phyloP scores from a whole-genome alignment of 2,329 filamentous ascomycete species.

The Paraphaeosphaeria sporulosa region DNA sequence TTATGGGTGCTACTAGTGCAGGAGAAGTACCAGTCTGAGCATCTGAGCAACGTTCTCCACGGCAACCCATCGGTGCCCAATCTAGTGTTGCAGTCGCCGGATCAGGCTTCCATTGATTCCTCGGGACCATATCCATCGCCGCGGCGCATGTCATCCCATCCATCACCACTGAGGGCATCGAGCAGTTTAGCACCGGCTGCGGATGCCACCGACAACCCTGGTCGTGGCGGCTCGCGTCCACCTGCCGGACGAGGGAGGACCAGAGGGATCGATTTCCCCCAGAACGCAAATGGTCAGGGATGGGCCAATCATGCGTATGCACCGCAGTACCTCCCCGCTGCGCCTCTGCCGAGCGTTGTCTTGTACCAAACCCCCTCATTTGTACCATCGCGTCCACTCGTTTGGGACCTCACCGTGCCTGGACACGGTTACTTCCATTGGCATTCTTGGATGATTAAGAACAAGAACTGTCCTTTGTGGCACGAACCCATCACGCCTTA shows the following conservation, averaged over 20 bases:
- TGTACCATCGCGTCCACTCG: neutral
- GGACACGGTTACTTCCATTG: conserved; percentile 5
- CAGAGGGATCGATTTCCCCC: neutral
- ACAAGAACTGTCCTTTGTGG: neutral
- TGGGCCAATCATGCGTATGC: neutral
- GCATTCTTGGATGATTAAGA: conserved; percentile 3
- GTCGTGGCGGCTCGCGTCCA: neutral
- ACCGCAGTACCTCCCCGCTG: neutral
- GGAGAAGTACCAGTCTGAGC: conserved; percentile 31
- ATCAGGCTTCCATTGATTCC: conserved; percentile 10
- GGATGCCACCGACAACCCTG: neutral
- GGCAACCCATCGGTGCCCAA: conserved; percentile 17
- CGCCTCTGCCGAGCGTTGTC: neutral
- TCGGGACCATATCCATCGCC: neutral
- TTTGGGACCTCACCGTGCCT: neutral
- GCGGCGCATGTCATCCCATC: conserved; percentile 4
- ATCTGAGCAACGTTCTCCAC: conserved; percentile 36
- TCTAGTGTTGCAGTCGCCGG: conserved; percentile 6
- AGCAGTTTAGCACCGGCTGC: neutral
- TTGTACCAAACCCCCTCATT: neutral
- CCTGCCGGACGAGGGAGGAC: neutral
- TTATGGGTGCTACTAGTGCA: conserved; percentile 19
- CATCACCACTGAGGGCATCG: neutral
- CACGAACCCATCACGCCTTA: conserved; percentile 4
- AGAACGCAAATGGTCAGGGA: neutral